Conservation (phyloP, 1,139 yeast genomes). For the Lizanozyma gosingica region DNA sequence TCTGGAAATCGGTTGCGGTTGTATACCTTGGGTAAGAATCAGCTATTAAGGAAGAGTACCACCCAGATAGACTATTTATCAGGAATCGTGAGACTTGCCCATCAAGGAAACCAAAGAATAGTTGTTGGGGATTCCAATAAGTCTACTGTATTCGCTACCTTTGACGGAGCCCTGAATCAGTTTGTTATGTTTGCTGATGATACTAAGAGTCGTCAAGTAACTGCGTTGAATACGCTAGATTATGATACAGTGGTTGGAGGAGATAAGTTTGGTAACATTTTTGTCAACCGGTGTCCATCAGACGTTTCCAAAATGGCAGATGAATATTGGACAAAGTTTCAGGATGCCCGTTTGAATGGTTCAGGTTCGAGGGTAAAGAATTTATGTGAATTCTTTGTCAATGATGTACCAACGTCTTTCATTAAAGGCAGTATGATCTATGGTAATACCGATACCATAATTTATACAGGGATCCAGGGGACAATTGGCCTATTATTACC, state of each 20-base stretch:
- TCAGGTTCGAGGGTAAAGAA: conserved; percentile 45
- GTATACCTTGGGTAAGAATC: conserved; percentile 73
- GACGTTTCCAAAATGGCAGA: conserved; percentile 37
- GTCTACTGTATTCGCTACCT: conserved; percentile 53
- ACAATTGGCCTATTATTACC: conserved; percentile 71
- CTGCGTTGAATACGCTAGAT: conserved; percentile 55
- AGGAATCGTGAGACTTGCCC: conserved; percentile 41
- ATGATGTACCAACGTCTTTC: conserved; percentile 65
- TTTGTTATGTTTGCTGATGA: conserved; percentile 69
- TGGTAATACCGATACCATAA: conserved; percentile 59
- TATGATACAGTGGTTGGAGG: conserved; percentile 73
- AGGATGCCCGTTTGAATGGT: conserved; percentile 38
- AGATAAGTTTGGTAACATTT: conserved; percentile 82
- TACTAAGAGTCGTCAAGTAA: conserved; percentile 54
- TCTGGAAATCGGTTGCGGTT: conserved; percentile 44
- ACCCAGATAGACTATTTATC: conserved; percentile 28
- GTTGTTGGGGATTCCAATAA: conserved; percentile 61
- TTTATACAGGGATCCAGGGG: conserved; percentile 77
- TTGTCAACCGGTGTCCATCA: conserved; percentile 52
- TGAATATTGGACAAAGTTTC: conserved; percentile 40
- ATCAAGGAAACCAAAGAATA: conserved; percentile 46
- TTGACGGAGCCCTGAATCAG: conserved; percentile 38
- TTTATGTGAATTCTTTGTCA: conserved; percentile 54
- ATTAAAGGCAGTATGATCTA: conserved; percentile 41
- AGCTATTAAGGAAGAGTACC: conserved; percentile 59